Evolutionary conservation across 345 rosid genomes (phyloP).

Genomic region (Punica granatum): DNA sequence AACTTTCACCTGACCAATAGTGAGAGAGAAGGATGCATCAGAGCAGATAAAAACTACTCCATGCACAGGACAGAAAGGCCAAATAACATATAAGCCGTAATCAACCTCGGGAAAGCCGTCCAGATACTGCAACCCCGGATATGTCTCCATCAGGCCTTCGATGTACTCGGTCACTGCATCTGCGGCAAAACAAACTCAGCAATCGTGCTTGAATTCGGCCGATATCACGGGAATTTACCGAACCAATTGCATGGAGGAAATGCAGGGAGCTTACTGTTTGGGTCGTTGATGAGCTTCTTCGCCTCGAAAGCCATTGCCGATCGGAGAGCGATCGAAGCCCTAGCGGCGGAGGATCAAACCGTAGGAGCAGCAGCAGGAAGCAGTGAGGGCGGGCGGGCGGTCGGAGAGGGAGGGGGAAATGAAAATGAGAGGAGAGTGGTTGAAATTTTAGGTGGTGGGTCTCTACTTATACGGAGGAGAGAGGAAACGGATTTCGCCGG

Average conservation of each 20-base stretch:
- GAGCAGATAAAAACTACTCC: neutral
- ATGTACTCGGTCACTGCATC: slow-evolving; percentile 93
- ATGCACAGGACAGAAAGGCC: neutral
- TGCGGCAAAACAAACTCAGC: slow-evolving; percentile 18
- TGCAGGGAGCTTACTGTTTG: slow-evolving; percentile 45
- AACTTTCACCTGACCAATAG: slow-evolving; percentile 62
- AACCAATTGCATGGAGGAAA: slow-evolving; percentile 8
- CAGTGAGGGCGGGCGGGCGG: neutral
- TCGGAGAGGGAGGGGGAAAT: neutral
- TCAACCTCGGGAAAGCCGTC: slow-evolving; percentile 93
- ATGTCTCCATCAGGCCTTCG: slow-evolving; percentile 91
- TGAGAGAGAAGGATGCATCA: neutral
- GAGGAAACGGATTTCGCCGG: neutral
- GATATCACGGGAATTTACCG: neutral
- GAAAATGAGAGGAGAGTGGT: slow-evolving; percentile 1
- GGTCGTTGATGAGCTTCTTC: slow-evolving; percentile 88
- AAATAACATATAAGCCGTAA: neutral
- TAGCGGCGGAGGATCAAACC: neutral
- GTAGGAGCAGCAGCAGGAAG: neutral
- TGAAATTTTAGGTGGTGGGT: slow-evolving; percentile 13
- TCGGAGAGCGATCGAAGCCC: slow-evolving; percentile 5
- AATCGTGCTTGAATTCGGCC: neutral
- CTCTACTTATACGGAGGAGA: slow-evolving; percentile 1
- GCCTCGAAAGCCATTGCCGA: slow-evolving; percentile 63
- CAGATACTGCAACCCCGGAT: slow-evolving; percentile 75